Base-by-base conservation (phyloP, 2,329 filamentous ascomycete genomes). In the Fusarium buxicola region DNA sequence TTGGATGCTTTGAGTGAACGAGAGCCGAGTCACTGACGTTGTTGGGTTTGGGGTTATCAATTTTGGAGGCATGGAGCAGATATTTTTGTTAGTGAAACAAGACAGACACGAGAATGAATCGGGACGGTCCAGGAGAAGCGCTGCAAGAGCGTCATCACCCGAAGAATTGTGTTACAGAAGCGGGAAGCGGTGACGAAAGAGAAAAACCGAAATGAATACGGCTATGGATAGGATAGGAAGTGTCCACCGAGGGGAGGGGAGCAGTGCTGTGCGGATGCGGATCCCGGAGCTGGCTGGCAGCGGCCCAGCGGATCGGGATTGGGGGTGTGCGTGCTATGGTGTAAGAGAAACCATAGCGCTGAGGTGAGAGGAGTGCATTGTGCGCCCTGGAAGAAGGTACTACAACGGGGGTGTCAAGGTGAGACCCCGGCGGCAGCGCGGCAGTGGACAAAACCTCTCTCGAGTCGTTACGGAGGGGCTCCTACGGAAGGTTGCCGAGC, bases 281-380 rank as follows among this genome's bases (percentile, higher is more conserved):
- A 50, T 59, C 49, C 52, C 44, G 27, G 51, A 30, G 65, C 55
- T 56, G 54, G 62, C 59, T 55, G 39, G 60, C 53, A 48, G 58
- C 68, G 68, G 68, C 55, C 65, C 65, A 70, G 65, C 68, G 68
- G 68, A 70, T 70, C 63, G 68, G 58, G 60, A 55, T 44, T 63
- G 45, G 45, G 41, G 63, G 56, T 13, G 55, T 58, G 51, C 35
- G 47, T 46, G 8, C 15, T 32, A n/a, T 31, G 31, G 35, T 45
- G 41, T 55, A 48, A 30, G 38, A 39, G 27, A 46, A 34, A 36
- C 18, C 45, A 38, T 43, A 41, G 25, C 31, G 46, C 39, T 52
- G 57, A 54, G 60, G 49, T 45, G 36, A 50, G 30, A 28, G 31
- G 28, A 34, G 25, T 48, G 34, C 45, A 39, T 48, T 48, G 34